Conservation (phyloP, 2,329 filamentous ascomycete genomes). For the Xylaria sp. region DNA sequence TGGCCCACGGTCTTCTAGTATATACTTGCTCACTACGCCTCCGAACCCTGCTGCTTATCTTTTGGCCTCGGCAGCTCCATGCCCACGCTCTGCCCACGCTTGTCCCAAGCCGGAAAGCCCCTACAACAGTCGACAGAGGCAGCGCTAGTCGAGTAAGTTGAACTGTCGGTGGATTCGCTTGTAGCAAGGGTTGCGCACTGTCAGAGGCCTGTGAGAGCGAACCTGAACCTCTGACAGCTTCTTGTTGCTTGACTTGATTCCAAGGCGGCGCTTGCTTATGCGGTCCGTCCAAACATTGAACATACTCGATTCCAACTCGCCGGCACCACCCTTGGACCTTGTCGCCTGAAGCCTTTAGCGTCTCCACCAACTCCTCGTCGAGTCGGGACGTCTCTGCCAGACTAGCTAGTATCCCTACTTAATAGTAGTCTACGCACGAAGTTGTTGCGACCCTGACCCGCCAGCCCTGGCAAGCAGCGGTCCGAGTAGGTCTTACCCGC, state of each 20-base stretch:
- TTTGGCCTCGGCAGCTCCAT: neutral
- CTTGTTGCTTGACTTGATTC: conserved; percentile 8
- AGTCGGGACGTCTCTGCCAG: conserved; percentile 22
- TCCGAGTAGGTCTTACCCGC: neutral
- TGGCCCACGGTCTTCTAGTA: neutral
- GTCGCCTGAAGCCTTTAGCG: conserved; percentile 19
- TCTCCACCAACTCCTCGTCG: conserved; percentile 18
- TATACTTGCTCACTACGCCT: neutral
- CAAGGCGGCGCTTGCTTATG: conserved; percentile 9
- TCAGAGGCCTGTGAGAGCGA: conserved; percentile 4
- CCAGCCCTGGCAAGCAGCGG: conserved; percentile 6
- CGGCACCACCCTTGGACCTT: conserved; percentile 19
- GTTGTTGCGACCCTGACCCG: conserved; percentile 3
- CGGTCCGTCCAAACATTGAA: conserved; percentile 3
- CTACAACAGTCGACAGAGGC: neutral
- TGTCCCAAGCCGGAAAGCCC: conserved; percentile 13
- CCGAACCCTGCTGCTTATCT: conserved; percentile 7
- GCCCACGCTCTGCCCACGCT: conserved; percentile 2
- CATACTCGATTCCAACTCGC: conserved; percentile 24
- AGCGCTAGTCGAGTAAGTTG: neutral
- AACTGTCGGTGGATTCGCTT: conserved; percentile 3
- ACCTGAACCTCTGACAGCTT: neutral
- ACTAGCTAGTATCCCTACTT: neutral
- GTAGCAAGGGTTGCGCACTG: conserved; percentile 2
- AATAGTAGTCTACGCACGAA: neutral